A percentile compares a stretch with the other conserved stretches of the same genome.
These are phyloP conservation scores for Phaeosphaeriaceae sp. DNA, from an alignment of 2,329 filamentous ascomycete genomes.

Conservation along the genomic window DNA sequence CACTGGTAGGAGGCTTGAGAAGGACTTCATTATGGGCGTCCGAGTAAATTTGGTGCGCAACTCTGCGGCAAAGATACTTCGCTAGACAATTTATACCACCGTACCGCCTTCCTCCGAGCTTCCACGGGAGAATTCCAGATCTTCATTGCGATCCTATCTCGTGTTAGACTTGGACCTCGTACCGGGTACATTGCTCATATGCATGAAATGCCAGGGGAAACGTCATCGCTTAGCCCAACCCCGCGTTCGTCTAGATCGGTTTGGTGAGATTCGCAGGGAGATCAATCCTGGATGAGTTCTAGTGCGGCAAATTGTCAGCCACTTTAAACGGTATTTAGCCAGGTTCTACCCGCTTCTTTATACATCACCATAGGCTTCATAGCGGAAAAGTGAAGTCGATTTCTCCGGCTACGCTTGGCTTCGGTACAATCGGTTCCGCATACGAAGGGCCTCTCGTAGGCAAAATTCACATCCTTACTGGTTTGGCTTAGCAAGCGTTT, in stretches of 20 bases:
- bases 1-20: not conserved
- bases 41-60: not conserved
- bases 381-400: not conserved
- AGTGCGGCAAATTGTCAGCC: not conserved
- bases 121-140: not conserved
- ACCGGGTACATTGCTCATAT: not conserved
- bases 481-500: too few relatives aligned
- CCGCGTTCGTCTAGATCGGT: not conserved
- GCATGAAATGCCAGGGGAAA: not conserved
- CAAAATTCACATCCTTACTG: too few relatives aligned
- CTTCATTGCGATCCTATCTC: not conserved
- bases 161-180: not conserved
- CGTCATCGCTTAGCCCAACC: not conserved
- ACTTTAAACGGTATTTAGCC: constrained; percentile 3
- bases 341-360: not conserved
- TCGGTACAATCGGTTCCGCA: not conserved
- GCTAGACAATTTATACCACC: not conserved
- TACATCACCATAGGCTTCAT: not conserved
- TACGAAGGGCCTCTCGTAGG: not conserved
- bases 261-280: not conserved
- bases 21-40: not conserved
- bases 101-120: not conserved
- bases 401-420: not conserved
- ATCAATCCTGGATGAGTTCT: not conserved
- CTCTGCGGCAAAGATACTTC: not conserved